A percentile compares a stretch with the other conserved stretches of the same genome.
Evolutionary conservation across 129 eudicot genomes (phyloP).

Genomic region (Gnaphalium uliginosum): DNA sequence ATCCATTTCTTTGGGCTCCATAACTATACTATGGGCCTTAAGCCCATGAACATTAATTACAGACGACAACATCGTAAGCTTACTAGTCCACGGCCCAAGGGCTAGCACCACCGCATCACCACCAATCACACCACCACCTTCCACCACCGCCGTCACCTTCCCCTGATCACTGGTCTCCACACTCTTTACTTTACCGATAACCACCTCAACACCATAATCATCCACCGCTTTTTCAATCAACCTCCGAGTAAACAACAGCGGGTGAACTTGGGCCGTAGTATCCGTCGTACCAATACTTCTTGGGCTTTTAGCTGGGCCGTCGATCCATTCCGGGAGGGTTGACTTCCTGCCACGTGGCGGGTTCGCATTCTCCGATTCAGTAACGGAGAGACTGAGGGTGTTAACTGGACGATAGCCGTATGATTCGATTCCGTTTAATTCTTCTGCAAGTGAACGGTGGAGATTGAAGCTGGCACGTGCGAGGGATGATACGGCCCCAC

Average conservation of each 20-base stretch:
- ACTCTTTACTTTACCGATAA: slow-evolving; percentile 63
- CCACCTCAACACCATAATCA: slow-evolving; percentile 68
- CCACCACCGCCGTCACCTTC: slow-evolving; percentile 43
- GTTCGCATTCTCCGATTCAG: slow-evolving; percentile 52
- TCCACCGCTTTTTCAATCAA: slow-evolving; percentile 63
- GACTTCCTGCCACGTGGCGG: slow-evolving; percentile 24
- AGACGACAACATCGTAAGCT: slow-evolving; percentile 43
- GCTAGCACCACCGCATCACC: slow-evolving; percentile 91
- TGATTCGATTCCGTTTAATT: slow-evolving; percentile 55
- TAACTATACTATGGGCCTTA: slow-evolving; percentile 85
- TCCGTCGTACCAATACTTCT: slow-evolving; percentile 63
- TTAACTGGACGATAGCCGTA: slow-evolving; percentile 82
- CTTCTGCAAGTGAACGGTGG: slow-evolving; percentile 73
- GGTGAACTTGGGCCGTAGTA: slow-evolving; percentile 93
- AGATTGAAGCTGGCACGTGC: slow-evolving; percentile 95
- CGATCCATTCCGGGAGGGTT: slow-evolving; percentile 61
- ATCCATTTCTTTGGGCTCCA: slow-evolving; percentile 62
- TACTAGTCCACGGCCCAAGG: slow-evolving; percentile 85
- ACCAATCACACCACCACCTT: slow-evolving; percentile 60
- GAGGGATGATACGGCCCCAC: slow-evolving; percentile 68
- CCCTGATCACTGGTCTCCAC: slow-evolving; percentile 58
- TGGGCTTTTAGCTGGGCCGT: slow-evolving; percentile 55
- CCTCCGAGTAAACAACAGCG: slow-evolving; percentile 59
- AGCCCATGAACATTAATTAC: slow-evolving; percentile 65
- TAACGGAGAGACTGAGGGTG: slow-evolving; percentile 65